These are phyloP conservation scores for Sarcomyxa edulis DNA, from an alignment of 768 basidiomycete species.

Conservation along the genomic window DNA sequence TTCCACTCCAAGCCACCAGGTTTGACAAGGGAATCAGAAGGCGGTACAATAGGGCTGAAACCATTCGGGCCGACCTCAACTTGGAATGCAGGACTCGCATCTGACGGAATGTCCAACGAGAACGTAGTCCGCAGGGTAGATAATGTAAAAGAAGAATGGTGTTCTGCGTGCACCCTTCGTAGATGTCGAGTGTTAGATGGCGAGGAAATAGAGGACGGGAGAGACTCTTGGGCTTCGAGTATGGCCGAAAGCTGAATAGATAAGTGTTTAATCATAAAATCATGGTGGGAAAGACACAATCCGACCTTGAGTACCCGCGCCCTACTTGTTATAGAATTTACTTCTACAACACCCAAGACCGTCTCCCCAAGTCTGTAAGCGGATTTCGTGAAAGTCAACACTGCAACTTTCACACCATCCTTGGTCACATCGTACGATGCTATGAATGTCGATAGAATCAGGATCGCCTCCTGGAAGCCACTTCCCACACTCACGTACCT, in stretches of 20 bases:
- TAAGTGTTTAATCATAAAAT: neutral
- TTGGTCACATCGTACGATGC: conserved; percentile 95
- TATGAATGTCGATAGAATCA: conserved; percentile 26
- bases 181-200: conserved; percentile 45
- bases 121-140: conserved; percentile 79
- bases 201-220: conserved; percentile 57
- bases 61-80: conserved; percentile 43
- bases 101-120: conserved; percentile 87
- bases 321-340: conserved; percentile 69
- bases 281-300: neutral
- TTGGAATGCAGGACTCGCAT: conserved; percentile 84
- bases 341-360: conserved; percentile 79
- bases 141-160: conserved; percentile 70
- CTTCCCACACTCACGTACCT: conserved; percentile 40
- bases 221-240: conserved; percentile 83
- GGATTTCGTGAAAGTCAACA: conserved; percentile 87
- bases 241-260: conserved; percentile 81
- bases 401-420: conserved; percentile 85
- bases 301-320: conserved; percentile 81
- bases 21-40: conserved; percentile 12
- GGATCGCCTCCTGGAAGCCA: conserved; percentile 1
- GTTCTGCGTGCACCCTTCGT: conserved; percentile 79
- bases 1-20: conserved; percentile 88
- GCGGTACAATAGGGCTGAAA: too few relatives aligned
- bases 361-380: conserved; percentile 93